phyloP scores from a whole-genome alignment of 805 yeast species.

The Candida morakotiae region DNA sequence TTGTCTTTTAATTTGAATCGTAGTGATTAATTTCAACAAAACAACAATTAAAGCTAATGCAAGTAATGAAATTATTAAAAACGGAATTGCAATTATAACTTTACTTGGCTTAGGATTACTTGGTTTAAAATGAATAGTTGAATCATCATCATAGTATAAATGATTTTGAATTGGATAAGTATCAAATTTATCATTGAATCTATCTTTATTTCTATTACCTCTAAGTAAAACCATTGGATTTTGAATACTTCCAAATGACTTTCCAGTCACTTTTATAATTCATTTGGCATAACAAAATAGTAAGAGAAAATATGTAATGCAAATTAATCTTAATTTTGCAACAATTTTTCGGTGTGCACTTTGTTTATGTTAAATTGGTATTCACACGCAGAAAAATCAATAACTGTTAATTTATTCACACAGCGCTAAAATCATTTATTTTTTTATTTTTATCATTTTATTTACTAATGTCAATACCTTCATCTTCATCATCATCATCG shows the following conservation, averaged over 20 bases:
- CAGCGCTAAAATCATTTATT: too few species aligned
- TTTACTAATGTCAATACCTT: not conserved
- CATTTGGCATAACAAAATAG: constrained; percentile 1
- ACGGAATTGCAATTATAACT: not conserved
- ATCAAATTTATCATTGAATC: not conserved
- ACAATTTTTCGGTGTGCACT: not conserved
- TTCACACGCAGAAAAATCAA: too few species aligned
- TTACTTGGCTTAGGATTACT: not conserved
- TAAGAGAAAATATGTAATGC: too few species aligned
- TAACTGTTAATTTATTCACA: too few species aligned
- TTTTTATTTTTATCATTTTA: too few species aligned
- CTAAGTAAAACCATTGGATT: not conserved
- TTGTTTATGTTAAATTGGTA: too few species aligned
- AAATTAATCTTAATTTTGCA: not conserved
- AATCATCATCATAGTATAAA: constrained; percentile 1
- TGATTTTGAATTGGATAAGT: constrained; percentile 4
- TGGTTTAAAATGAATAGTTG: not conserved
- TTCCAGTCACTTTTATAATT: constrained; percentile 2
- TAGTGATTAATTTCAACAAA: not conserved
- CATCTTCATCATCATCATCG: constrained; percentile 1
- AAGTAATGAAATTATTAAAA: constrained; percentile 1
- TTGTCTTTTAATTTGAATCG: not conserved
- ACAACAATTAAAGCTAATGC: not conserved
- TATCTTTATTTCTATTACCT: not conserved
- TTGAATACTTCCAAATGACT: too few species aligned